Conservation (phyloP, 116 monocot genomes). For the Cymodocea nodosa region DNA sequence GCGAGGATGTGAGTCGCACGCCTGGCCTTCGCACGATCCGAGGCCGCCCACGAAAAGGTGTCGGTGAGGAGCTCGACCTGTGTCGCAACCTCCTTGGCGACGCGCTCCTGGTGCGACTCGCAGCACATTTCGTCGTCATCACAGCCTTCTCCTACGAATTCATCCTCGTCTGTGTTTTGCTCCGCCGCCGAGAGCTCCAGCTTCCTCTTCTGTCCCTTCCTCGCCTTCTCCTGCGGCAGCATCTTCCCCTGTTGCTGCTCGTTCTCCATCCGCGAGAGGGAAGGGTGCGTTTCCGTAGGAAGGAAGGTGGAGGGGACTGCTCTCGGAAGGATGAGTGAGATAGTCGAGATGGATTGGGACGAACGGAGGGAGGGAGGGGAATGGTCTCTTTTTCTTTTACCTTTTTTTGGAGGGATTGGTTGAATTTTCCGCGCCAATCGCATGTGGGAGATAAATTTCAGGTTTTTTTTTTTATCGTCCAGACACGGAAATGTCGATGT, state of each 20-base stretch:
- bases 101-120: constrained; percentile 16
- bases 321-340: too few relatives aligned
- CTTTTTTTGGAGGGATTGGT: too few relatives aligned
- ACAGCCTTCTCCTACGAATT: neutral
- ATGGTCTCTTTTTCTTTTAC: too few relatives aligned
- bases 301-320: neutral
- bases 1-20: constrained; percentile 70
- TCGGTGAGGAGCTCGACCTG: constrained; percentile 66
- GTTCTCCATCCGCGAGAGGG: constrained; percentile 34
- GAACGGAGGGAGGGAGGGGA: too few relatives aligned
- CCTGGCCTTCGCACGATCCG: constrained; percentile 61
- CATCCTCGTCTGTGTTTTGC: constrained; percentile 15
- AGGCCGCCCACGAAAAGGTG: constrained; percentile 46
- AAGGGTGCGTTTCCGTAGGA: neutral
- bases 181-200: constrained; percentile 26
- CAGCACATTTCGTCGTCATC: constrained; percentile 17
- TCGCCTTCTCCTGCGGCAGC: constrained; percentile 9
- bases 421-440: too few relatives aligned
- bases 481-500: too few relatives aligned
- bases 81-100: constrained; percentile 39
- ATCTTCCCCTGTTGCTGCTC: constrained; percentile 6
- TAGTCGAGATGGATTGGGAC: too few relatives aligned
- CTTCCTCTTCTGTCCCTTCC: constrained; percentile 81
- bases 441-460: too few relatives aligned
- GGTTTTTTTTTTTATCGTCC: too few relatives aligned